Base-by-base conservation (phyloP, 2,329 filamentous ascomycete species). In the Thielaviopsis euricoi region DNA sequence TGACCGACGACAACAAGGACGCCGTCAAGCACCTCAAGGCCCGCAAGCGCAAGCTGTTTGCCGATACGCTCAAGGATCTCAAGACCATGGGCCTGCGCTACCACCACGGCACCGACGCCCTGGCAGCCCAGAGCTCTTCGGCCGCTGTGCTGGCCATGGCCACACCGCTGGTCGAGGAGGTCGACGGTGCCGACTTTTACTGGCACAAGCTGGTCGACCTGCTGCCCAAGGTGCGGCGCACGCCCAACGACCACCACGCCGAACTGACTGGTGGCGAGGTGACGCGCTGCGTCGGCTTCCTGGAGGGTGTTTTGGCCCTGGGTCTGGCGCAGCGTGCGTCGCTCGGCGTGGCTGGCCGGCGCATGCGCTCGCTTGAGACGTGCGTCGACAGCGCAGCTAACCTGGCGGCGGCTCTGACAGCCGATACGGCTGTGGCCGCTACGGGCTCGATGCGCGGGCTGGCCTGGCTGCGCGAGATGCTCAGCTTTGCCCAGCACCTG, bases 81-180 rank as follows among this genome's bases (percentile, higher is more conserved):
- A 82, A 89, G 40, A 80, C 85, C 59, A 97, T 98, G 91, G 93
- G 93, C 3, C 80, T 98, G 64, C 85, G 85, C 64, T 82, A 84
- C 56, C 96, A 95, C 66, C 75, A 95, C 17, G 82, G 86, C 62
- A 83, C 82, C 15, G 82, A 87, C 66, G 76, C 85, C 50, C 74
- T 97, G 19, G 77, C 79, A 46, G 81, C 81, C 56, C 93, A 98
- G 69, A 76, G 79, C 26, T 85, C 87, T 0, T 73, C 87, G 7
- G 78, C 86, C 6, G 71, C 77, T 5, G 76, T 96, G 1, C 76
- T 98, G 26, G 79, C 87, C 1, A 75, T 73, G 6, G 77, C 76
- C 2, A 65, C 72, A 37, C 64, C 76, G 61, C 62, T 79, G 6
- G 23, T 26, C 7, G 55, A 65, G 17, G 63, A 68, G n/a, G 60